These are phyloP conservation scores for Xerocomellus amylosporus DNA, from an alignment of 768 basidiomycete species.

Conservation along the genomic window DNA sequence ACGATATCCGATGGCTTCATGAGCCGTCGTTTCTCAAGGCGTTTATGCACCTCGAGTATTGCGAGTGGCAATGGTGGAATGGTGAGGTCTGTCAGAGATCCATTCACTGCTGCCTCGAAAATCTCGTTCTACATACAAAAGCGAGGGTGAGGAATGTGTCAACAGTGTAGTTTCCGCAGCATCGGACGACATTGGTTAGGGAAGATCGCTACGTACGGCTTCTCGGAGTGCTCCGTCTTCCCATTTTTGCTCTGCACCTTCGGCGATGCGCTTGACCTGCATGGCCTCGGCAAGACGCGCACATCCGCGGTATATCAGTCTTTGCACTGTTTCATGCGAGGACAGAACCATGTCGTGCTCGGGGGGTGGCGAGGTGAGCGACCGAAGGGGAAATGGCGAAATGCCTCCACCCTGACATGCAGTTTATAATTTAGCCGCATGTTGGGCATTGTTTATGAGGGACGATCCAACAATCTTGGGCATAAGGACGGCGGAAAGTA, in stretches of 20 bases:
- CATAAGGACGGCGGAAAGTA: no score
- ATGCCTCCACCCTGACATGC: background rate
- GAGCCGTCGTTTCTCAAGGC: background rate
- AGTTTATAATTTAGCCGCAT: background rate
- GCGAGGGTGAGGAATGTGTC: no score
- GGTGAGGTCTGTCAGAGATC: background rate
- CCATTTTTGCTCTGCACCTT: background rate
- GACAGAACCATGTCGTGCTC: background rate
- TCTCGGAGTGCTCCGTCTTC: slow-evolving; percentile 1
- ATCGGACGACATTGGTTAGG: background rate
- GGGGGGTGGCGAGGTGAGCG: background rate
- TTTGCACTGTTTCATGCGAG: background rate
- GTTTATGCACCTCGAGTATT: slow-evolving; percentile 3
- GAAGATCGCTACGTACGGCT: background rate
- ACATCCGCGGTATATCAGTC: background rate
- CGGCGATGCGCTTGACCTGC: background rate
- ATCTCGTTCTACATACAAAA: background rate
- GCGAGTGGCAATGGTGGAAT: slow-evolving; percentile 4
- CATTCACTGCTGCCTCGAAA: background rate
- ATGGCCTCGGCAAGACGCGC: slow-evolving; percentile 3
- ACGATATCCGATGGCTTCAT: slow-evolving; percentile 3
- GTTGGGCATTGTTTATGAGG: background rate
- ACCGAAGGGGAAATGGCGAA: background rate
- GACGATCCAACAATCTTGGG: no score
- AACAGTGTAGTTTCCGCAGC: background rate